Evolutionary conservation across 306 rosid genomes (phyloP).

Genomic region (Acacia acuminata): DNA sequence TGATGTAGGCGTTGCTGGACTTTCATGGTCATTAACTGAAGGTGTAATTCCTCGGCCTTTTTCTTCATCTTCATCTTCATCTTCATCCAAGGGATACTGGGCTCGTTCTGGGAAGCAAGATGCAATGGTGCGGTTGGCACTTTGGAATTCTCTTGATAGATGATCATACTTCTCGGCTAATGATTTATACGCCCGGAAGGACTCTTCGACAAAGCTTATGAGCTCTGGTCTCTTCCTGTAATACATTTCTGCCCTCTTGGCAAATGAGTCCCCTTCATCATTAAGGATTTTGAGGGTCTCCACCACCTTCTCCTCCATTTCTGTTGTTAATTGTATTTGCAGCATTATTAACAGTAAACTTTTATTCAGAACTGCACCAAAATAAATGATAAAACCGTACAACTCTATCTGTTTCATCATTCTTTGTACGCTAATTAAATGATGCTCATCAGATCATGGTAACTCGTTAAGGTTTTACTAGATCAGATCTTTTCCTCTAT

Average conservation of each 20-base stretch:
- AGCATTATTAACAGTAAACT: background rate
- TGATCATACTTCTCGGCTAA: conserved; percentile 80
- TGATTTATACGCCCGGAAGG: conserved; percentile 72
- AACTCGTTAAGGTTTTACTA: background rate
- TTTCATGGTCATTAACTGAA: conserved; percentile 30
- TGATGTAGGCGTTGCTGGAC: conserved; percentile 27
- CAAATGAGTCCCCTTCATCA: conserved; percentile 79
- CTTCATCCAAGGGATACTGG: conserved; percentile 64
- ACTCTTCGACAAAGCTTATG: conserved; percentile 66
- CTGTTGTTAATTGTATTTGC: conserved; percentile 43
- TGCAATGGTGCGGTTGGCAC: conserved; percentile 89
- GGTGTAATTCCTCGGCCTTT: conserved; percentile 24
- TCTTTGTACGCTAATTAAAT: conserved; percentile 12
- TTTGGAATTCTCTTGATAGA: conserved; percentile 79
- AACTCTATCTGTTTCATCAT: background rate
- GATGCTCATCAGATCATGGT: conserved; percentile 6
- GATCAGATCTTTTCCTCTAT: background rate
- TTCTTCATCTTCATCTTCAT: conserved; percentile 56
- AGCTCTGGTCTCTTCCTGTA: conserved; percentile 84
- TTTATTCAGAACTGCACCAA: conserved; percentile 9
- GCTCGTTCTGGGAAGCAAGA: conserved; percentile 71
- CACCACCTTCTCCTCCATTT: conserved; percentile 80
- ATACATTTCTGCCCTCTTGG: conserved; percentile 94
- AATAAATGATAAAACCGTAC: background rate
- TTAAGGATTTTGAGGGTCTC: conserved; percentile 68